Evolutionary conservation across 257 asterid genomes (phyloP), one percentile per base, ranked within the genome.

Genomic region (Anisodus acutangulus): DNA sequence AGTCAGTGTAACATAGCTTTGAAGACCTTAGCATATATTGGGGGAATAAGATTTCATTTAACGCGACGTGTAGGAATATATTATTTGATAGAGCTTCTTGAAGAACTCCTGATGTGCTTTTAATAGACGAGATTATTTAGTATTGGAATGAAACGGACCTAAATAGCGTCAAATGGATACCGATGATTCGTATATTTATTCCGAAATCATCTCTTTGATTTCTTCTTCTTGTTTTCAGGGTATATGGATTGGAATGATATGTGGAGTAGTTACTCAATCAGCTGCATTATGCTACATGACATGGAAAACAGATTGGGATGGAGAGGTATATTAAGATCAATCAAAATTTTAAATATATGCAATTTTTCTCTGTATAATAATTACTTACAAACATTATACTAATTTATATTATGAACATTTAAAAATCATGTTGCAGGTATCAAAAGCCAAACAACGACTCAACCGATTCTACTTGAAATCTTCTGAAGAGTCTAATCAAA

Each of bases 201-300:
- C 19, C 9, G 10, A 1, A 66, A 35, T 66, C 10, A 41, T 41
- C 45, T 54, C n/a, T 13, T 54, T 55, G 60, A 55, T 55, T 49
- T 3, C 12, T 12, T 74, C 12, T 0, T 2, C 22, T 74, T 74
- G 81, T 85, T 66, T 11, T n/a, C 86, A 95, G 98, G 98, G 97
- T 10, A 95, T 95, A 86, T 95, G 98, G 98, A 90, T 91, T 11
- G 98, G 98, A 51, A 93, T 95, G 98, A 91, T 89, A 80, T 6
- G 90, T 15, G 98, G 98, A 49, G 41, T 95, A 78, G 74, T 91
- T 8, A 51, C 88, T 13, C 98, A 95, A 82, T 88, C 98, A 4
- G 63, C 89, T 82, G 92, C 96, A 9, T 91, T 95, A 3, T 85
- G 95, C 89, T 91, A 86, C 93, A 91, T 95, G 97, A 88, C 90